A percentile compares a stretch with the other conserved stretches of the same genome.
Conservation (phyloP, 2,329 filamentous ascomycete genomes). For the Claviceps sp. region DNA sequence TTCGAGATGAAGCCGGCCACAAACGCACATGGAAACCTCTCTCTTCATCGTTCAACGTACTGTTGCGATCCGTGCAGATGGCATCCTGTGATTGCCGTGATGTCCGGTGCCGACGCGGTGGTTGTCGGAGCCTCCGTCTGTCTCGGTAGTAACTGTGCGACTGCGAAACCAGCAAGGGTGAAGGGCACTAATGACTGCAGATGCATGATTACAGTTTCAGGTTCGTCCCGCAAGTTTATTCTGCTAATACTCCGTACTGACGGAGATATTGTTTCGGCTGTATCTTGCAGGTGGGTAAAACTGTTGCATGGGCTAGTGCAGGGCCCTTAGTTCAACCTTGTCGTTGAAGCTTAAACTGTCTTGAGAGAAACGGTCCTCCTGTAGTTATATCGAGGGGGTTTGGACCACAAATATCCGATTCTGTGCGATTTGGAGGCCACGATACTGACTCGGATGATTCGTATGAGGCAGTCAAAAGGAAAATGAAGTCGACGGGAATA, state of each 20-base stretch:
- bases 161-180: constrained; percentile 4
- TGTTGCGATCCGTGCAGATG: constrained; percentile 27
- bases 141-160: constrained; percentile 14
- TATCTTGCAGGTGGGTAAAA: not conserved
- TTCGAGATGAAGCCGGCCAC: not conserved
- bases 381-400: not conserved
- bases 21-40: too few relatives aligned
- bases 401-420: not conserved
- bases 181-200: not conserved
- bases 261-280: not conserved
- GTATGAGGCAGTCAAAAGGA: not conserved
- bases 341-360: constrained; percentile 2
- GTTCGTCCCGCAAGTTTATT: not conserved
- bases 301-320: not conserved
- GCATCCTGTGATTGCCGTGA: constrained; percentile 27
- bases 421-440: not conserved
- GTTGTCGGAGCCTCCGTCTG: constrained; percentile 19
- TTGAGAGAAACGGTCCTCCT: not conserved
- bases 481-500: not conserved
- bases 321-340: not conserved
- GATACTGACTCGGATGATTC: not conserved
- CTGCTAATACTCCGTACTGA: not conserved
- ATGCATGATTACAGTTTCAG: not conserved
- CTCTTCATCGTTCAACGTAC: constrained; percentile 13
- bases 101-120: constrained; percentile 9